A percentile compares a stretch with the other conserved stretches of the same genome.
phyloP scores from a whole-genome alignment of 176 grass and related monocot species.

The Otatea glauca region DNA sequence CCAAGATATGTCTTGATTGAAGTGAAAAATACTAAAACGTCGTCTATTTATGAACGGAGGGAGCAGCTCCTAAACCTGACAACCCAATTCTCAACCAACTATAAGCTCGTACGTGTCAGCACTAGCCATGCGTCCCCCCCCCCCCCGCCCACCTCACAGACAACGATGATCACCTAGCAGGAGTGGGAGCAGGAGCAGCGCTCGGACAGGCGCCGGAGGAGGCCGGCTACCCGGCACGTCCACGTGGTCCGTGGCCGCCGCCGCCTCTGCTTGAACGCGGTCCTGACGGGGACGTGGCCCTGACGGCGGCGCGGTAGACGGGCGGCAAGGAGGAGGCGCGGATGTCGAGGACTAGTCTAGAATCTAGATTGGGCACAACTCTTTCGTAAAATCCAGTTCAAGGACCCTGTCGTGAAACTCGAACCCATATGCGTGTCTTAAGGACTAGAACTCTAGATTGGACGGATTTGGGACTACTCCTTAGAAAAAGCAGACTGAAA shows the following conservation, averaged over 20 bases:
- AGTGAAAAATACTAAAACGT: too few species aligned
- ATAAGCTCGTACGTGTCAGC: not conserved
- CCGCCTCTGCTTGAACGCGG: not conserved
- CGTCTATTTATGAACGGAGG: too few species aligned
- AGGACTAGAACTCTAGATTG: too few species aligned
- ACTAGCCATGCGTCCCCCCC: conserved; percentile 12
- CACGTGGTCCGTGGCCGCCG: not conserved
- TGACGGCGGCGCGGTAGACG: conserved; percentile 32
- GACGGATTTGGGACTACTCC: too few species aligned
- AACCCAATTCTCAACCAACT: not conserved
- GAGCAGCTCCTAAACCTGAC: not conserved
- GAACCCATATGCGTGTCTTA: not conserved
- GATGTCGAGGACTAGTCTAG: too few species aligned
- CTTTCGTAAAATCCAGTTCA: not conserved
- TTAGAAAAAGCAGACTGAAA: not conserved
- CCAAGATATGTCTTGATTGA: too few species aligned
- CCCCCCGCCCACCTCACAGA: too few species aligned
- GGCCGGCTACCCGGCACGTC: not conserved
- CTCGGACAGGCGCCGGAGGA: not conserved
- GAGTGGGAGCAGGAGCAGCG: not conserved
- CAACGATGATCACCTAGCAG: not conserved
- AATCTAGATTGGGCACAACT: not conserved
- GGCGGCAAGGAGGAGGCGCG: conserved; percentile 27
- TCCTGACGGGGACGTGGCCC: conserved; percentile 23
- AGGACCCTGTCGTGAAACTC: not conserved